Evolutionary conservation across 129 eudicot genomes (phyloP).

Genomic region (Heracleum sosnowskyi): DNA sequence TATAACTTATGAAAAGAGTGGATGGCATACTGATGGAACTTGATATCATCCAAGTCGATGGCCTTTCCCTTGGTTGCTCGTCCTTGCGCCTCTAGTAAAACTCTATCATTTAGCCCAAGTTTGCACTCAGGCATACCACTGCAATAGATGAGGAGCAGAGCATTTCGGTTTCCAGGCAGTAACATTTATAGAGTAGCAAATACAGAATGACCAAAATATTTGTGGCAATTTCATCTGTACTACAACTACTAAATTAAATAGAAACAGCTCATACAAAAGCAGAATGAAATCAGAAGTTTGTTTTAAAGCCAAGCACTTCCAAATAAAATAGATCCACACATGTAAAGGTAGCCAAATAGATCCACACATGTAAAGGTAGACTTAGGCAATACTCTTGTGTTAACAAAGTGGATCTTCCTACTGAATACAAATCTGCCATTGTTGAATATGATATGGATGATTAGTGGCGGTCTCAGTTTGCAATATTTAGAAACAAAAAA

Average conservation of each 20-base stretch:
- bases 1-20: constrained; percentile 1
- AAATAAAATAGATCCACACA: neutral
- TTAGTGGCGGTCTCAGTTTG: neutral
- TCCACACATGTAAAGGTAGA: neutral
- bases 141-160: constrained; percentile 24
- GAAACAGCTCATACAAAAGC: neutral
- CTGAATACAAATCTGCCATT: neutral
- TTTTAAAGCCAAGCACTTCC: neutral
- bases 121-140: constrained; percentile 99
- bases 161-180: neutral
- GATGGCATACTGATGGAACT: constrained; percentile 85
- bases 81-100: constrained; percentile 97
- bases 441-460: neutral
- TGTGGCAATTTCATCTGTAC: neutral
- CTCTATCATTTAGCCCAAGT: constrained; percentile 95
- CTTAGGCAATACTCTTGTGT: neutral
- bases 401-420: neutral
- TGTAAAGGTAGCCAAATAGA: neutral
- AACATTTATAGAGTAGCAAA: neutral
- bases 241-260: neutral
- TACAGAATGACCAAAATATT: neutral
- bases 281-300: neutral
- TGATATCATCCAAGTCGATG: constrained; percentile 94
- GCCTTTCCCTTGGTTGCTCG: constrained; percentile 88
- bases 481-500: neutral